phyloP scores from a whole-genome alignment of 2,329 filamentous ascomycete species.

The Fusarium papillatum region DNA sequence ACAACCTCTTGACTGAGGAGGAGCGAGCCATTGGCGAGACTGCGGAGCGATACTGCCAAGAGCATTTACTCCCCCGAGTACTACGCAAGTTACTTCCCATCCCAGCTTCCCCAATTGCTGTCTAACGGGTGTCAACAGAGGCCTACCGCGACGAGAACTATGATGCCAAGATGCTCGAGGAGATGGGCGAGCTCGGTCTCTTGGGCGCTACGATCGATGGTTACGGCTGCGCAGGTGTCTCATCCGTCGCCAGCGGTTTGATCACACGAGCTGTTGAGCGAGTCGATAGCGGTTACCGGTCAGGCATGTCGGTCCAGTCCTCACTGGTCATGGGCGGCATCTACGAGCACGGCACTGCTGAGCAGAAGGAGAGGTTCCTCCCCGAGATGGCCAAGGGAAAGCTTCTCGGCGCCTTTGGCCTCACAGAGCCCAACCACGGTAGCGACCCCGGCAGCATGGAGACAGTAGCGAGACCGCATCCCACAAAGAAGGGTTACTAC shows the following conservation, averaged over 20 bases:
- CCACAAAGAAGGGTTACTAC: constrained; percentile 86
- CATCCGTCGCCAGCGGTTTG: constrained; percentile 88
- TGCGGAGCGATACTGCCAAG: constrained; percentile 94
- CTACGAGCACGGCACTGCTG: constrained; percentile 86
- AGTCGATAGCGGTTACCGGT: constrained; percentile 92
- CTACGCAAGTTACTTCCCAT: constrained; percentile 69
- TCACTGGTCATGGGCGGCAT: constrained; percentile 96
- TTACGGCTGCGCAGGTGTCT: constrained; percentile 90
- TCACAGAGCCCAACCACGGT: constrained; percentile 94
- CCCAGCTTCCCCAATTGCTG: constrained; percentile 2
- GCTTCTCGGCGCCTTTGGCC: constrained; percentile 86
- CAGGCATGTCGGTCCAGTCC: constrained; percentile 93
- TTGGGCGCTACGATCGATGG: constrained; percentile 89
- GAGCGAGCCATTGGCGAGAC: constrained; percentile 92
- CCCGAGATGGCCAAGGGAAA: constrained; percentile 87
- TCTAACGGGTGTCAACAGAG: constrained; percentile 63
- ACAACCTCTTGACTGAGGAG: constrained; percentile 87
- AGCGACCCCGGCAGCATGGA: constrained; percentile 95
- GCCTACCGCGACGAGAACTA: constrained; percentile 89
- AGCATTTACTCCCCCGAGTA: constrained; percentile 86
- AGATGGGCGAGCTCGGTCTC: constrained; percentile 95
- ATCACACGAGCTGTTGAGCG: constrained; percentile 93
- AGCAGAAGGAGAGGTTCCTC: constrained; percentile 88
- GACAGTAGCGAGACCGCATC: constrained; percentile 86
- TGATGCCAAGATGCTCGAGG: constrained; percentile 85